A percentile compares a stretch with the other conserved stretches of the same genome.
Evolutionary conservation across 768 basidiomycete genomes (phyloP).

Genomic region (Kwoniella sp.): DNA sequence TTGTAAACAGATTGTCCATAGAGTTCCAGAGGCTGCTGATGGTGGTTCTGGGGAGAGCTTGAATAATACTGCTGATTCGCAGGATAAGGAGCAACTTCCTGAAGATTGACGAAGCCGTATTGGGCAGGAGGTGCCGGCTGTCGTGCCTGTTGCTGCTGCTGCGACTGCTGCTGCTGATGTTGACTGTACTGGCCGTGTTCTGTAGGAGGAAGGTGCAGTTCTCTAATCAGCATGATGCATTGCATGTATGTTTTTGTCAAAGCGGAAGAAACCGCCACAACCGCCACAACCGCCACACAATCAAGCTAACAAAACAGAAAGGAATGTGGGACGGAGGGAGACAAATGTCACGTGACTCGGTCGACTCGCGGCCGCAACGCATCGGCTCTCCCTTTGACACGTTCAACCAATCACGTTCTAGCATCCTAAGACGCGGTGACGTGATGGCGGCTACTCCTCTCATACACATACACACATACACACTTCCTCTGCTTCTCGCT

Average conservation of each 20-base stretch:
- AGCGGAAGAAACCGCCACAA: constrained; percentile 1
- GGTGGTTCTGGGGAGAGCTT: not conserved
- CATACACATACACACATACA: not conserved
- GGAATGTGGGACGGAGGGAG: no score
- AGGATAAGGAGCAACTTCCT: constrained; percentile 16
- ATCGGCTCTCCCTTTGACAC: not conserved
- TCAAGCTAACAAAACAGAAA: no score
- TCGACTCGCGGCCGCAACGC: not conserved
- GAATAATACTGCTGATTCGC: not conserved
- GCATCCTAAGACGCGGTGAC: not conserved
- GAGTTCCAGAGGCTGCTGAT: not conserved
- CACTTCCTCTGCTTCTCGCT: not conserved
- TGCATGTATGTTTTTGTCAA: no score
- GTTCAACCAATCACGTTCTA: not conserved
- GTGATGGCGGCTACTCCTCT: not conserved
- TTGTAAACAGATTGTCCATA: not conserved
- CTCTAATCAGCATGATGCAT: constrained; percentile 17
- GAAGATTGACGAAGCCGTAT: constrained; percentile 17
- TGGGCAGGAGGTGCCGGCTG: not conserved
- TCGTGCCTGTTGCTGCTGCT: not conserved
- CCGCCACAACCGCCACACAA: not conserved
- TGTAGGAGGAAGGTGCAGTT: not conserved
- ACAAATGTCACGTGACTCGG: constrained; percentile 6
- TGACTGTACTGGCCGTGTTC: not conserved
- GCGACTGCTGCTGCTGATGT: not conserved